These are phyloP conservation scores for Fusarium lateritium DNA, from an alignment of 2,329 filamentous ascomycete species.

Conservation along the genomic window DNA sequence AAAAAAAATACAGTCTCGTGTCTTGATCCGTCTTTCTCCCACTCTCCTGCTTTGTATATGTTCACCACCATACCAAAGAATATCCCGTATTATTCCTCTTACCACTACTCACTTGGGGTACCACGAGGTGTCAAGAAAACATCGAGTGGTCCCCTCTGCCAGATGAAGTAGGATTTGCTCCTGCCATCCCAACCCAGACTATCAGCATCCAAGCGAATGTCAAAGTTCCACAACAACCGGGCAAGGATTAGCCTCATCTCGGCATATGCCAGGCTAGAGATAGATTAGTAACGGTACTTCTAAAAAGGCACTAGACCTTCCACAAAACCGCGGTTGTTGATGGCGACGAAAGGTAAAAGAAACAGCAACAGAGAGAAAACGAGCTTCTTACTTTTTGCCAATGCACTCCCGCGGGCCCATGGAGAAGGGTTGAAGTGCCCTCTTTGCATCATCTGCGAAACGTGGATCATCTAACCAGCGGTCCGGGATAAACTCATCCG, in stretches of 20 bases:
- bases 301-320: background rate
- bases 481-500: conserved; percentile 20
- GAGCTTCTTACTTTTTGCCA: conserved; percentile 60
- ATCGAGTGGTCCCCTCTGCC: conserved; percentile 1
- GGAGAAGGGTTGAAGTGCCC: conserved; percentile 63
- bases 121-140: too few species aligned
- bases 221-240: conserved; percentile 14
- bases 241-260: conserved; percentile 23
- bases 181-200: background rate
- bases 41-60: too few species aligned
- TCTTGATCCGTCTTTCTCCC: too few species aligned
- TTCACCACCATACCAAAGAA: too few species aligned
- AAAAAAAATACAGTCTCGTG: too few species aligned
- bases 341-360: too few species aligned
- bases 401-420: conserved; percentile 65
- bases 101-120: too few species aligned
- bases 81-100: too few species aligned
- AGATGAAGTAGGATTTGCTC: background rate
- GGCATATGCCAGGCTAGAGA: conserved; percentile 11
- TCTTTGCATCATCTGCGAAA: conserved; percentile 58
- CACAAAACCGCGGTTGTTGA: background rate
- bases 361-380: background rate
- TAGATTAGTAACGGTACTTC: background rate
- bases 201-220: background rate
- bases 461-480: conserved; percentile 38